Evolutionary conservation across 2,329 filamentous ascomycete genomes (phyloP).

Genomic region (Sodiomyces alkalinus): DNA sequence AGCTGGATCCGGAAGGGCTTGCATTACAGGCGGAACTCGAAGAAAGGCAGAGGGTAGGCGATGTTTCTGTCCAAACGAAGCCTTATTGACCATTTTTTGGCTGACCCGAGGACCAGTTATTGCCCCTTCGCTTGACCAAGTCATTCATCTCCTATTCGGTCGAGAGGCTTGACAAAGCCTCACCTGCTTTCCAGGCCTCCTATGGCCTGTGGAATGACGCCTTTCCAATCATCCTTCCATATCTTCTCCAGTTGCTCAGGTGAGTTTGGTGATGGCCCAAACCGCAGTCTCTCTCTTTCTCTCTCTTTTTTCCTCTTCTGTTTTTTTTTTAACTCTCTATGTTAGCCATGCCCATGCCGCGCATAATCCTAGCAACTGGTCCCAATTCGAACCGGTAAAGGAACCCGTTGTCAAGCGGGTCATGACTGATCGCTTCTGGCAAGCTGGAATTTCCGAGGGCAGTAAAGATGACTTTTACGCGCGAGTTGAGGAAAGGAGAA

Average conservation of each 20-base stretch:
- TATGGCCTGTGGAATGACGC: conserved; percentile 73
- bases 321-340: too few relatives aligned
- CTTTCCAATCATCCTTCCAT: conserved; percentile 70
- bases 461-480: conserved; percentile 96
- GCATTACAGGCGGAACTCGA: conserved; percentile 66
- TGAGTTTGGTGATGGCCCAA: conserved; percentile 16
- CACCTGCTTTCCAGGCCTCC: conserved; percentile 58
- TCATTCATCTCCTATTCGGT: conserved; percentile 86
- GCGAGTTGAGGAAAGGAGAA: conserved; percentile 74
- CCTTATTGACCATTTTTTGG: neutral
- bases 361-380: conserved; percentile 77
- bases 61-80: neutral
- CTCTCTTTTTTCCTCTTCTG: too few relatives aligned
- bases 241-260: conserved; percentile 70
- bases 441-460: conserved; percentile 89
- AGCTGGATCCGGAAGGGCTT: conserved; percentile 66
- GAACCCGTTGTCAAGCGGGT: conserved; percentile 65
- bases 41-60: conserved; percentile 49
- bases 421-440: conserved; percentile 92
- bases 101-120: conserved; percentile 23
- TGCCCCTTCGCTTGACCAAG: conserved; percentile 79
- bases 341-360: conserved; percentile 74
- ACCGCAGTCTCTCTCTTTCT: neutral
- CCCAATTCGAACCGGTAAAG: conserved; percentile 59
- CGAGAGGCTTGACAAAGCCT: conserved; percentile 67